These are phyloP conservation scores for Fomitopsis palustris DNA, from an alignment of 1,284 basidiomycete species.

Conservation along the genomic window DNA sequence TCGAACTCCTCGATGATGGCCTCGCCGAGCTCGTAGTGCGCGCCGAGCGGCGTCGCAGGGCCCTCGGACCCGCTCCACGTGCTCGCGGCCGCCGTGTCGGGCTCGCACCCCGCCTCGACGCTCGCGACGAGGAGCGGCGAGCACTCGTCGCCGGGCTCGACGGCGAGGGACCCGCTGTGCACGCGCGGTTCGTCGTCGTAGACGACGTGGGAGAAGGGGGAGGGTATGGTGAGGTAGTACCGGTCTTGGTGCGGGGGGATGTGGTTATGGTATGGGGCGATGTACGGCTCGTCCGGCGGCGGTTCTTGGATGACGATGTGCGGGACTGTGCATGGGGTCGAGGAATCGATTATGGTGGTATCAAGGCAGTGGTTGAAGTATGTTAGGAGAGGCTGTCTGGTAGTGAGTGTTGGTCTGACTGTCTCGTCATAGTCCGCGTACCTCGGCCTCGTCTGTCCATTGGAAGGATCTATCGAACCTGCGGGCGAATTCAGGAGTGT, in stretches of 20 bases:
- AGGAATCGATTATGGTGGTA: slow-evolving; percentile 40
- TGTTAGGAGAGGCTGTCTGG: slow-evolving; percentile 25
- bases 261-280: slow-evolving; percentile 11
- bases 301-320: slow-evolving; percentile 48
- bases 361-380: slow-evolving; percentile 22
- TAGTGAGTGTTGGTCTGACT: background rate
- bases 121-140: background rate
- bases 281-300: slow-evolving; percentile 28
- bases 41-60: background rate
- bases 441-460: slow-evolving; percentile 49
- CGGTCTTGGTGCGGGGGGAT: slow-evolving; percentile 15
- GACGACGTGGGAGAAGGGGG: background rate
- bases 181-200: background rate
- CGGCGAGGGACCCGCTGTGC: slow-evolving; percentile 6
- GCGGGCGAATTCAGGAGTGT: slow-evolving; percentile 25
- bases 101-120: background rate
- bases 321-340: slow-evolving; percentile 38
- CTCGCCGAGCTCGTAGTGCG: background rate
- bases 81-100: background rate
- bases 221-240: slow-evolving; percentile 15
- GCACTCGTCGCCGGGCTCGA: slow-evolving; percentile 4
- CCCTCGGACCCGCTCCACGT: background rate
- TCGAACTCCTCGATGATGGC: slow-evolving; percentile 1
- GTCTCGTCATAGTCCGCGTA: slow-evolving; percentile 16
- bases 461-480: slow-evolving; percentile 35